Base-by-base conservation (phyloP, 768 basidiomycete species). In the Tricholoma terreum region DNA sequence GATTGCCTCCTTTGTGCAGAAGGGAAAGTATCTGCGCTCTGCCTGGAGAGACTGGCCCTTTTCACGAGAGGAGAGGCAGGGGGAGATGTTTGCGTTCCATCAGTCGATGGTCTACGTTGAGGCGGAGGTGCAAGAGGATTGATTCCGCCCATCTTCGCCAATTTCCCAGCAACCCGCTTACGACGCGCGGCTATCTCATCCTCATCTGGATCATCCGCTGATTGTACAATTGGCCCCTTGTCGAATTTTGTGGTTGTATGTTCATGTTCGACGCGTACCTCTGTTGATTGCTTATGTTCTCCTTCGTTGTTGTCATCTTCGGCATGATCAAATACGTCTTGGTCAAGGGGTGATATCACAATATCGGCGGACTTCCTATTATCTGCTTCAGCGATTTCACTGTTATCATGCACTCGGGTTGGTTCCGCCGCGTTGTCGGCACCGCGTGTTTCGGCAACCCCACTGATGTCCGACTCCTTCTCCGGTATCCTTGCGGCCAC, bases 131-230 rank as follows among this genome's bases (percentile, higher is more conserved):
- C 71, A 42, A 84, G 73, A 1, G 84, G 80, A 61, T 84, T 87
- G 62, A 87, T 73, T n/a, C 82, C 89, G 14, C 87, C 89, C 74
- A 84, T 84, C 69, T 83, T 81, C 6, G 84, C 83, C 76, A 73
- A 79, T 72, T 61, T 81, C 80, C 84, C 86, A 21, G 86, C 81
- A 19, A 89, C 80, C 51, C 82, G 82, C 58, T 77, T 79, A 40
- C 79, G 77, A 34, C 83, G 79, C 2, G 77, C 72, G 58, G 73
- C 80, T 59, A 84, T 84, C 15, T 82, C 83, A 42, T 82, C 80
- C 49, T 79, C 80, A 38, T 77, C 76, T 36, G 74, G 78, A 11
- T 73, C 63, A 6, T 66, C 63, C 30, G 14, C 58, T 22, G 33
- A 15, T 14, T 50, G 36, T 40, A 38, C 43, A 4, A 46, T 22